These are phyloP conservation scores for Melaleuca alternifolia DNA, from an alignment of 345 rosid species.

Conservation along the genomic window DNA sequence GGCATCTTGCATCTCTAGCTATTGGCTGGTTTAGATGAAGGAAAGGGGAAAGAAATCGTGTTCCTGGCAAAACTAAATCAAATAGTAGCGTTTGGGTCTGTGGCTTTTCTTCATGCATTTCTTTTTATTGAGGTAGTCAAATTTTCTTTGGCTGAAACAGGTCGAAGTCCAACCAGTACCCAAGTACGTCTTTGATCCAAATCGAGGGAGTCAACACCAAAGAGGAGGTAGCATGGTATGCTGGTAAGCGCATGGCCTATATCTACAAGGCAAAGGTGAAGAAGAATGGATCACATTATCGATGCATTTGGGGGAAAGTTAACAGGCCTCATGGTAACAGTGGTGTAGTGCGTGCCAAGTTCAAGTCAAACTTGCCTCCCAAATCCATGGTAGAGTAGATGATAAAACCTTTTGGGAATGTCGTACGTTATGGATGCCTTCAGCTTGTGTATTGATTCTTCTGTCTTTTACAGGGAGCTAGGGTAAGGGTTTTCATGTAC, in stretches of 20 bases:
- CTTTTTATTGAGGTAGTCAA: not conserved
- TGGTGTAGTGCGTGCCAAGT: constrained; percentile 81
- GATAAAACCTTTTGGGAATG: not conserved
- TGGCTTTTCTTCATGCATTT: not conserved
- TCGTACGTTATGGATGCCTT: not conserved
- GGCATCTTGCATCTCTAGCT: not conserved
- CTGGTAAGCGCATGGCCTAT: constrained; percentile 86
- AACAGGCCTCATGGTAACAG: constrained; percentile 88
- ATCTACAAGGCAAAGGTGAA: constrained; percentile 90
- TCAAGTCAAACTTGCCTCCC: constrained; percentile 85
- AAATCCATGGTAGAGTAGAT: constrained; percentile 56
- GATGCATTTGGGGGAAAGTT: constrained; percentile 97
- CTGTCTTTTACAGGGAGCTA: constrained; percentile 42
- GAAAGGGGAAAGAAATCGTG: not conserved
- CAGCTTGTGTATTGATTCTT: not conserved
- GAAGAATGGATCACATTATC: constrained; percentile 73
- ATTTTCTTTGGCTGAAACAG: constrained; percentile 10
- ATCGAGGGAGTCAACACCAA: constrained; percentile 85
- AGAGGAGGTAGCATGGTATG: constrained; percentile 77
- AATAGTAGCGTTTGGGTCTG: not conserved
- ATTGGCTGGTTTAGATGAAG: not conserved
- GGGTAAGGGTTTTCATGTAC: constrained; percentile 92
- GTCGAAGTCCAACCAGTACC: constrained; percentile 88
- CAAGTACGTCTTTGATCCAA: constrained; percentile 69
- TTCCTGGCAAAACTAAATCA: not conserved